Evolutionary conservation across 2,329 filamentous ascomycete genomes (phyloP).

Genomic region (Cytospora chrysosperma): DNA sequence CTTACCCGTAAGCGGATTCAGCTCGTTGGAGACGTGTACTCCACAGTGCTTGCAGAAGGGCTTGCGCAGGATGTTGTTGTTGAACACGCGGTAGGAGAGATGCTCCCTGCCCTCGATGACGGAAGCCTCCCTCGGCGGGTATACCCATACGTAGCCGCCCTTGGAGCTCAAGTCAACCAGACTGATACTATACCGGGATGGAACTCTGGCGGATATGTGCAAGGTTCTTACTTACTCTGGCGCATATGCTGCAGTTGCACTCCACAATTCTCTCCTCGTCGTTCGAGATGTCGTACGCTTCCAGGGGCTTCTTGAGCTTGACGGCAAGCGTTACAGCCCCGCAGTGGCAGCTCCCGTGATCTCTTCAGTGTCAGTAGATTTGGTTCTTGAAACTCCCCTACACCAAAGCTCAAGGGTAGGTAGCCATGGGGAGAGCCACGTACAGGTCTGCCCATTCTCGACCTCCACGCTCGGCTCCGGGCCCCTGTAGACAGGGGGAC

Average conservation of each 20-base stretch:
- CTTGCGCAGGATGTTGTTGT: conserved; percentile 36
- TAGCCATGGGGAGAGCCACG: neutral
- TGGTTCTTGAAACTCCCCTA: no score
- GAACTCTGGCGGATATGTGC: neutral
- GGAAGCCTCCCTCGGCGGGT: conserved; percentile 41
- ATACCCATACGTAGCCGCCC: conserved; percentile 47
- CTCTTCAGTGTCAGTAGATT: neutral
- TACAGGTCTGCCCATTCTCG: conserved; percentile 39
- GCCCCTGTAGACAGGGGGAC: conserved; percentile 40
- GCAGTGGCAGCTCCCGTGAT: conserved; percentile 55
- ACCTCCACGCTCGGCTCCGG: conserved; percentile 38
- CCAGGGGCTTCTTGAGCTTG: conserved; percentile 40
- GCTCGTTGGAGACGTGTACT: conserved; percentile 40
- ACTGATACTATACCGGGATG: neutral
- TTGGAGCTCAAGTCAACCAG: conserved; percentile 27
- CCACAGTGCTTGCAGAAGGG: conserved; percentile 51
- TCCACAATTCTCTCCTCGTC: conserved; percentile 34
- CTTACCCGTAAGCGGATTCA: conserved; percentile 31
- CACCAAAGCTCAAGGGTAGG: no score
- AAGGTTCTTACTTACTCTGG: conserved; percentile 34
- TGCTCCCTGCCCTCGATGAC: conserved; percentile 41
- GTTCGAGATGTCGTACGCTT: conserved; percentile 33
- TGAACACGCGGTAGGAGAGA: conserved; percentile 41
- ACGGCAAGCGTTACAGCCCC: conserved; percentile 47
- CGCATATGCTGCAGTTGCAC: conserved; percentile 54